These are phyloP conservation scores for Lachancea meyersii DNA, from an alignment of 805 yeast genomes.

Conservation along the genomic window DNA sequence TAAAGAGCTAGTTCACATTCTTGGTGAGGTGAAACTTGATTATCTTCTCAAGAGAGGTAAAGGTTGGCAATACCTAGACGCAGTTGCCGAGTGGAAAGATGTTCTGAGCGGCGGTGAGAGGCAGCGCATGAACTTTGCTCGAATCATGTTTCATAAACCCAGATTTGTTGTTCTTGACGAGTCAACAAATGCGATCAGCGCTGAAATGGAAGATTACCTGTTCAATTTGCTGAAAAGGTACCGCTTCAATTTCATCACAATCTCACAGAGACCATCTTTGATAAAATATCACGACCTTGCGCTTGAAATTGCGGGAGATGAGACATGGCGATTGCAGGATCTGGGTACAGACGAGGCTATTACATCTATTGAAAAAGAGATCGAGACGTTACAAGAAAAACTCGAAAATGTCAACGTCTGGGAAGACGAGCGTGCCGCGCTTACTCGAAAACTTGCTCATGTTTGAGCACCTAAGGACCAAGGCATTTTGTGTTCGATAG, in stretches of 20 bases:
- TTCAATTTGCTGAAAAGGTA: conserved; percentile 68
- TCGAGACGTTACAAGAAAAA: conserved; percentile 55
- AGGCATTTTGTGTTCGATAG: conserved; percentile 27
- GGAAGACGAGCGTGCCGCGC: conserved; percentile 53
- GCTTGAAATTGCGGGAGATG: conserved; percentile 57
- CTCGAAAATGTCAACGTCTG: conserved; percentile 52
- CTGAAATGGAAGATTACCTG: conserved; percentile 81
- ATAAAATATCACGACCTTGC: conserved; percentile 78
- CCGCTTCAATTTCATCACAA: conserved; percentile 70
- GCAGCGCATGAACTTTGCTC: conserved; percentile 83
- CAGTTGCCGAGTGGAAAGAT: conserved; percentile 71
- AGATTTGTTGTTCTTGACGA: conserved; percentile 81
- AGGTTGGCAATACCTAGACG: conserved; percentile 41
- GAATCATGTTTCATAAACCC: conserved; percentile 75
- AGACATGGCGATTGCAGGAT: conserved; percentile 56
- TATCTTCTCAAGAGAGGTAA: conserved; percentile 64
- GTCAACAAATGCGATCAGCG: conserved; percentile 88
- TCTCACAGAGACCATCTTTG: conserved; percentile 76
- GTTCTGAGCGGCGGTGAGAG: conserved; percentile 96
- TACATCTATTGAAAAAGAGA: conserved; percentile 67
- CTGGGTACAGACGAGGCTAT: conserved; percentile 61
- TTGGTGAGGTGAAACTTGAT: conserved; percentile 72
- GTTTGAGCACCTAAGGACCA: conserved; percentile 21
- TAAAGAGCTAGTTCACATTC: conserved; percentile 56
- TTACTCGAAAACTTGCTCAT: conserved; percentile 37